Evolutionary conservation across 257 asterid genomes (phyloP).

Genomic region (Coffea canephora): DNA sequence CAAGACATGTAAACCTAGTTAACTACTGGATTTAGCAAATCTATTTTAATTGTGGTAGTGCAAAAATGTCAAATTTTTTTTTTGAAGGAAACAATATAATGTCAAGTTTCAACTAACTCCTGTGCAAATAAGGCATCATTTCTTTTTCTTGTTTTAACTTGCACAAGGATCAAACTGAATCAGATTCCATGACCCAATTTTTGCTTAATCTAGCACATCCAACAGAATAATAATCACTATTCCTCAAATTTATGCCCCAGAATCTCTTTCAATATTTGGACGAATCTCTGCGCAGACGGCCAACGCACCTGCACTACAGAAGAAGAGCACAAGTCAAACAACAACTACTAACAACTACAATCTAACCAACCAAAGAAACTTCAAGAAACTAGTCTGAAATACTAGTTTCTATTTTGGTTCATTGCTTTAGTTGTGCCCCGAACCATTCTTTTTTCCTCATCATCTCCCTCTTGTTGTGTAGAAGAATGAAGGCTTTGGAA

Average conservation of each 20-base stretch:
- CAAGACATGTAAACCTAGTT: not conserved
- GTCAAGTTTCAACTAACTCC: too few relatives aligned
- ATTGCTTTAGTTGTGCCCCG: too few relatives aligned
- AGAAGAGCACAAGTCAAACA: not conserved
- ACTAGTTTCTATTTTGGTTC: too few relatives aligned
- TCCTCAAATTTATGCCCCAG: too few relatives aligned
- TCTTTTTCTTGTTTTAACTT: too few relatives aligned
- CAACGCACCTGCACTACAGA: not conserved
- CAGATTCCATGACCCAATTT: too few relatives aligned
- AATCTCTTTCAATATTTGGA: not conserved
- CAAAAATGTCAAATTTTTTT: too few relatives aligned
- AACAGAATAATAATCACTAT: too few relatives aligned
- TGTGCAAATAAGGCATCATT: not conserved
- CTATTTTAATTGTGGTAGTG: not conserved
- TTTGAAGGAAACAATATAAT: too few relatives aligned
- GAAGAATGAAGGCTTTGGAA: conserved; percentile 12
- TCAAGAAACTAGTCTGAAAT: not conserved
- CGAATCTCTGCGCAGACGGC: not conserved
- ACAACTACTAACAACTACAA: not conserved
- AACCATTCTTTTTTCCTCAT: not conserved
- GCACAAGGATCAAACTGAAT: too few relatives aligned
- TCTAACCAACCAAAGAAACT: not conserved
- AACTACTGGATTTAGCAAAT: not conserved
- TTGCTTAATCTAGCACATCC: too few relatives aligned
- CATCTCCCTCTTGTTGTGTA: not conserved